Base-by-base conservation (phyloP, 2,329 filamentous ascomycete genomes). In the Boeremia exigua region DNA sequence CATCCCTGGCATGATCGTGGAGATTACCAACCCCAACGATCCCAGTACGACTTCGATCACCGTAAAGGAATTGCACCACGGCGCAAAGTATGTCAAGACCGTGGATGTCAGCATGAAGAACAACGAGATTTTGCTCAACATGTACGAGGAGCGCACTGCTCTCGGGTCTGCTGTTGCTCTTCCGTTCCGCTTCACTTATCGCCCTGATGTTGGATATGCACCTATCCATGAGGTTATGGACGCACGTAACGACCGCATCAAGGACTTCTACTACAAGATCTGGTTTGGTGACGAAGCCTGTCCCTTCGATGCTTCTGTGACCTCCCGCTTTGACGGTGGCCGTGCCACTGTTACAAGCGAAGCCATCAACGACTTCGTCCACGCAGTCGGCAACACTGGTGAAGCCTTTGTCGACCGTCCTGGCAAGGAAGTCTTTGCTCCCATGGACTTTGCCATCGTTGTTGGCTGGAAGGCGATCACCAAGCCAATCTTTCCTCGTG, bases 361-460 rank as follows among this genome's bases (percentile, higher is more conserved):
- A 75, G 93, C 90, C 60, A 97, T 99, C 79, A 96, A 96, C 60
- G 93, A 99, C 79, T 99, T 99, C 67, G 92, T 98, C n/a, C 93
- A 99, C 73, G 94, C 95, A 40, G 95, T 99, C 63, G 95, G 96
- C 62, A 99, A 99, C 79, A 96, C 91, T 12, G 94, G 94, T 33
- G 95, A 99, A 76, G 93, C 95, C 7, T 99, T 99, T 66, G 94
- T 99, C 48, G 94, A 98, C 70, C 87, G 94, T 43, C 94, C 93
- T 39, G 94, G 92, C 65, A 98, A 98, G 81, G 88, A 91, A 60
- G 91, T 97, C 62, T 94, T 89, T 67, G 95, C 95, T 7, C 95
- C 96, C 29, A 99, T 99, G 95, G 95, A 99, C 78, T 99, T 96
- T 70, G 93, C 93, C 63, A 96, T 97, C 64, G 93, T 97, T n/a